Percentiles rank a stretch among this genome's conserved stretches.
These are phyloP conservation scores for Phytophthora chlamydospora DNA, from an alignment of 352 stramenopile species.

Conservation along the genomic window DNA sequence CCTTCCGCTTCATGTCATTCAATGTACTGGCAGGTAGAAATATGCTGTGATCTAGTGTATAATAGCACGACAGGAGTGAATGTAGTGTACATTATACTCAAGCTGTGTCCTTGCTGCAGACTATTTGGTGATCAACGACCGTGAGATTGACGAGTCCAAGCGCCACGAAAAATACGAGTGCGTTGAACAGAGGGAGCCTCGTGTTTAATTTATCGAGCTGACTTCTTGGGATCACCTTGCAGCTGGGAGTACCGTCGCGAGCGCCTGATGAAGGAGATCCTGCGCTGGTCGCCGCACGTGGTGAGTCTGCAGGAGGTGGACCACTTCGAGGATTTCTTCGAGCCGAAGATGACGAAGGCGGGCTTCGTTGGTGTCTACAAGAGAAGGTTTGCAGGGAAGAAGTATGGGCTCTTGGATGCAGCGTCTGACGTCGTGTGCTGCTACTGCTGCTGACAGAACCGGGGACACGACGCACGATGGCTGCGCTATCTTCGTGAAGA, in stretches of 20 bases:
- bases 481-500: conserved; percentile 71
- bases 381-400: conserved; percentile 42
- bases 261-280: conserved; percentile 59
- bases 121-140: conserved; percentile 54
- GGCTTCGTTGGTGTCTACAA: conserved; percentile 66
- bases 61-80: background rate
- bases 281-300: conserved; percentile 50
- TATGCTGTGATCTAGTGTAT: background rate
- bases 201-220: background rate
- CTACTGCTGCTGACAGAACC: conserved; percentile 40
- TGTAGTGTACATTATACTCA: conserved; percentile 1
- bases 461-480: conserved; percentile 65
- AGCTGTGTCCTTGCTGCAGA: conserved; percentile 34
- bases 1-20: conserved; percentile 75
- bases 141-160: conserved; percentile 33
- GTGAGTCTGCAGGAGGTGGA: conserved; percentile 79
- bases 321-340: conserved; percentile 76
- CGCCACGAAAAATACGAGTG: conserved; percentile 60
- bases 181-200: background rate
- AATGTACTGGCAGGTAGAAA: conserved; percentile 67
- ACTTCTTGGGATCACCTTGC: background rate
- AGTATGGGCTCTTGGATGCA: background rate
- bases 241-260: conserved; percentile 58
- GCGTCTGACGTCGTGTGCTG: conserved; percentile 1
- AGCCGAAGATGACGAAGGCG: conserved; percentile 56